Base-by-base conservation (phyloP, 2,329 filamentous ascomycete species). In the Neopestalotiopsis sp. region DNA sequence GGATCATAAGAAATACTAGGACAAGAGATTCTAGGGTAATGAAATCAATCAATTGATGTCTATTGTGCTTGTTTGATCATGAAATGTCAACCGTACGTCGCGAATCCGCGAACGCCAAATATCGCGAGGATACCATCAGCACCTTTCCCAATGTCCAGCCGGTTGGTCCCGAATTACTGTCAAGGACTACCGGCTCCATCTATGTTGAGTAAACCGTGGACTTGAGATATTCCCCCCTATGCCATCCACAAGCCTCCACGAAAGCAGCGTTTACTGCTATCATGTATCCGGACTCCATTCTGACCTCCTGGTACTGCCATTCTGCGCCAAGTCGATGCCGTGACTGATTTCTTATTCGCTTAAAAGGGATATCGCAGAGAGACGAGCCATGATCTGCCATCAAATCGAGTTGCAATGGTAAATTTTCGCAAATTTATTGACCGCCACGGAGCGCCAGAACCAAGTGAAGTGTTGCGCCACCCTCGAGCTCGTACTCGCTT, bases 381-480 rank as follows among this genome's bases (percentile, higher is more conserved):
- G 34, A 28, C 24, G 4, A 28, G 24, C 24, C 34, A 7, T 10
- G 34, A 38, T 7, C 34, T 6, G 34, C 34, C 34, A 7, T 38
- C 6, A 10, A 38, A 10, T 38, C 34, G 34, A 38, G 34, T 38
- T 38, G 6, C 34, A 28, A 28, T 28, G 24, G 24, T 28, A 28
- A 24, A 28, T 10, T 38, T 38, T 38, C 34, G 34, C 34, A 38
- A 4, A 42, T 73, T 57, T 56, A 74, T 28, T 67, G 70, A 57
- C 95, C 95, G 68, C 96, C 96, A 79, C 96, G 90, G 70, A 99
- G 90, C 58, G 96, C 97, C 74, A 99, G 91, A 65, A 99, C 96
- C 78, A 99, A 86, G 87, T 99, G 96, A 75, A 99, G 87, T 45
- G 95, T 99, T 71, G 94, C 94, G 69, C 96, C 96, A 67, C 94